These are phyloP conservation scores for Cryptococcus neoformans DNA, from an alignment of 1,284 basidiomycete genomes.

Conservation along the genomic window DNA sequence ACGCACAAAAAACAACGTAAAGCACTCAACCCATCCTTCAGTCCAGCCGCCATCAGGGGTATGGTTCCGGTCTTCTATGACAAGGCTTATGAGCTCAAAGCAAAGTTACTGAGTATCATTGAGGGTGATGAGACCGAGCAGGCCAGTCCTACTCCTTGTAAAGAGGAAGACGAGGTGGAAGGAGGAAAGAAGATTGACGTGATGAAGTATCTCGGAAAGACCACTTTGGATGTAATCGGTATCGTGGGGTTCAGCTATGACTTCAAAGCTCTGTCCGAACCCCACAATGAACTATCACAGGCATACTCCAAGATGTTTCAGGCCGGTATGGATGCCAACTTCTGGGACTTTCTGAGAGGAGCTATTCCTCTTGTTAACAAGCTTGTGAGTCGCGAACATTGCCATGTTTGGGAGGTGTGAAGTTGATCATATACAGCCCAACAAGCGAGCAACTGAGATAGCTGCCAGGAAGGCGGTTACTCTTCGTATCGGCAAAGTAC, in stretches of 20 bases:
- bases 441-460: conserved; percentile 44
- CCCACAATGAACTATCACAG: conserved; percentile 36
- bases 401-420: neutral
- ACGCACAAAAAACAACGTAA: conserved; percentile 55
- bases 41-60: conserved; percentile 40
- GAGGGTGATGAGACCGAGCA: conserved; percentile 13
- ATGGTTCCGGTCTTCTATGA: conserved; percentile 59
- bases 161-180: conserved; percentile 13
- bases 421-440: conserved; percentile 19
- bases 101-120: conserved; percentile 20
- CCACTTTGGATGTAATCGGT: conserved; percentile 69
- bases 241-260: conserved; percentile 66
- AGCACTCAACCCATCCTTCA: conserved; percentile 46
- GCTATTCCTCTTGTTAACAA: conserved; percentile 58
- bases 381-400: conserved; percentile 54
- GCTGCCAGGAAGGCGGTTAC: conserved; percentile 53
- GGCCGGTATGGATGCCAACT: conserved; percentile 48
- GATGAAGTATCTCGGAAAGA: conserved; percentile 59
- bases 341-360: conserved; percentile 59
- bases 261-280: conserved; percentile 51
- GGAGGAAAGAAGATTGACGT: conserved; percentile 55
- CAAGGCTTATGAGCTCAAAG: conserved; percentile 58
- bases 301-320: conserved; percentile 38
- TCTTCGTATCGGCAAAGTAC: conserved; percentile 56
- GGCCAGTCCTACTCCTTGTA: conserved; percentile 18